Evolutionary conservation across 2,329 filamentous ascomycete species (phyloP), one percentile per base, ranked within the genome.

Genomic region (Chaetomium sp.): DNA sequence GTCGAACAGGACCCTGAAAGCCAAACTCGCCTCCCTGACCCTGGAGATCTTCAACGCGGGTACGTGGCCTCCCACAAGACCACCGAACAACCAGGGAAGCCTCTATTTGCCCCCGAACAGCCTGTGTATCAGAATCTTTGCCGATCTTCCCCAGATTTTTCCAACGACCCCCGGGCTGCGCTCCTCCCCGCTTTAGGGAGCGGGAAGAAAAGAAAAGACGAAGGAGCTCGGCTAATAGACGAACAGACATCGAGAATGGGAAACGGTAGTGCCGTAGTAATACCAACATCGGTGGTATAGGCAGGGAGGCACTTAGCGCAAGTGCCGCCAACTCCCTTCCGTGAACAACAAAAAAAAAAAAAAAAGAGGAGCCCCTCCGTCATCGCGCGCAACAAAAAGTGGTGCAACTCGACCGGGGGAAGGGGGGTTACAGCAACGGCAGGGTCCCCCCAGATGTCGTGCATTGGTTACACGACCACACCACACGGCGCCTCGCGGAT

Each of bases 101-200:
- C 29, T n/a, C 19, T 33, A 29, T 31, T 19, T 29, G 33, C 29
- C 51, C 51, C 29, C 51, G 31, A 42, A 33, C 51, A 35, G 16
- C 29, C 29, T 35, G 29, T 54, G 51, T 54, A 54, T 54, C 51
- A 54, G n/a, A 31, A 19, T n/a, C 2, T 7, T 19, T 23, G 51
- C 31, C 38, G 42, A 31, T 47, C 56, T 57, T 45, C 38, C 53
- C 53, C 53, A 38, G 53, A 38, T 21, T 47, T 23, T 23, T 47
- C 45, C 45, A 38, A n/a, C 38, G 16, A 42, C n/a, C 38, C 38
- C 38, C 38, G 38, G 38, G 19, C 38, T 19, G 4, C 38, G 6
- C 38, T 5, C 12, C 25, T 16, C 49, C 49, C 49, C 49, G 49
- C 23, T 29, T 5, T 23, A 8, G 23, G 16, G 25, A 16, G 12